Percentiles rank a stretch among this genome's conserved stretches.
Conservation (phyloP, 2,329 filamentous ascomycete genomes). For the Penicillium sp. region DNA sequence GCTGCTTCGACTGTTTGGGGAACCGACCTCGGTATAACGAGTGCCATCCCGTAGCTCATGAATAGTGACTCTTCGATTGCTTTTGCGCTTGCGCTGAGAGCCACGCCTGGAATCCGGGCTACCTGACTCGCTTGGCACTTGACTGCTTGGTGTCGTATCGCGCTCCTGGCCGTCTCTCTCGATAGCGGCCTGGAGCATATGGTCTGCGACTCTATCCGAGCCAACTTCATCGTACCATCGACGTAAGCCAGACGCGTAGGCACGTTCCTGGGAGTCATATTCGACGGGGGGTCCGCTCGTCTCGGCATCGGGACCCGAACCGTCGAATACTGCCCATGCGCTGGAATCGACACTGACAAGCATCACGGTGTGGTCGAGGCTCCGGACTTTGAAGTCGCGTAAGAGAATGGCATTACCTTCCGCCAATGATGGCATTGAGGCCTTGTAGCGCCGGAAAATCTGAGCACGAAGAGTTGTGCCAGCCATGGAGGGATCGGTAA, state of each 20-base stretch:
- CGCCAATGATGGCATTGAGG: conserved; percentile 36
- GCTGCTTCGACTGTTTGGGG: conserved; percentile 28
- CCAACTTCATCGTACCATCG: conserved; percentile 43
- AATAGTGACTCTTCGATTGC: conserved; percentile 38
- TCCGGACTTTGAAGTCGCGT: conserved; percentile 47
- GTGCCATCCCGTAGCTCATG: conserved; percentile 44
- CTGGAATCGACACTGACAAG: conserved; percentile 44
- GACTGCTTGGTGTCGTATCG: conserved; percentile 24
- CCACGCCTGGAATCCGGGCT: conserved; percentile 31
- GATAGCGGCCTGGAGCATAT: conserved; percentile 36
- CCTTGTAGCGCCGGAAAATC: conserved; percentile 42
- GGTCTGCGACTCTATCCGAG: conserved; percentile 34
- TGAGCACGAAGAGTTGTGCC: conserved; percentile 40
- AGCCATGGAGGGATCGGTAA: conserved; percentile 46
- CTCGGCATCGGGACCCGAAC: conserved; percentile 26
- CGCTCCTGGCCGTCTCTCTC: conserved; percentile 27
- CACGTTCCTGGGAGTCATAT: conserved; percentile 37
- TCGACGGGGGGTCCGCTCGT: conserved; percentile 42
- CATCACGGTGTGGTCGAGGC: conserved; percentile 38
- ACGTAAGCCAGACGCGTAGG: conserved; percentile 34
- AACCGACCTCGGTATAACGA: conserved; percentile 42
- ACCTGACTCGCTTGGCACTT: conserved; percentile 31
- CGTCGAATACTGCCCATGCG: conserved; percentile 48
- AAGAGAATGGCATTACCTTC: conserved; percentile 46
- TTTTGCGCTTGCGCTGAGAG: conserved; percentile 29